phyloP scores from a whole-genome alignment of 2,329 filamentous ascomycete species.

The Ascochyta viciae-villosae region DNA sequence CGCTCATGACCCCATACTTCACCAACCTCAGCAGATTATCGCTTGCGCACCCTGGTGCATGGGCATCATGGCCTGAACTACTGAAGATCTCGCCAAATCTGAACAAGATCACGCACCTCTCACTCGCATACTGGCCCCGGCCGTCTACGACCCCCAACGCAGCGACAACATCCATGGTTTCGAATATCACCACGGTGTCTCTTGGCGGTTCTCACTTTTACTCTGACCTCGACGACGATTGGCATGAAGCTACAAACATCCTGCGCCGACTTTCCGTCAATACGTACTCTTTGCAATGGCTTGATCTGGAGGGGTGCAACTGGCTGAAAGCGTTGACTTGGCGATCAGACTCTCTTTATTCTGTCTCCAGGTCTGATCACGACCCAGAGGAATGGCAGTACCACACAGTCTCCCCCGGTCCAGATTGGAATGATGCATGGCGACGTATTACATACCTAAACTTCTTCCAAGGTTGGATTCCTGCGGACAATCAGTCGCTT shows the following conservation, averaged over 20 bases:
- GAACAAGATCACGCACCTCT: conserved; percentile 67
- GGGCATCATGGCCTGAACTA: conserved; percentile 63
- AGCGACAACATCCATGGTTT: conserved; percentile 54
- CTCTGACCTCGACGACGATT: conserved; percentile 61
- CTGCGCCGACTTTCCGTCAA: conserved; percentile 62
- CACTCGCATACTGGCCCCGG: conserved; percentile 67
- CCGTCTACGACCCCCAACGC: conserved; percentile 65
- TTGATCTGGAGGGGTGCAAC: conserved; percentile 67
- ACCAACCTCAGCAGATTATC: conserved; percentile 64
- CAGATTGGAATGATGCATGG: conserved; percentile 54
- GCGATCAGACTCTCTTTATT: conserved; percentile 27
- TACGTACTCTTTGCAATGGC: conserved; percentile 66
- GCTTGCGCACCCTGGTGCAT: conserved; percentile 59
- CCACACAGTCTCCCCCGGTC: conserved; percentile 24
- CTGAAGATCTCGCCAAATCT: conserved; percentile 60
- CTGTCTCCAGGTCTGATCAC: conserved; percentile 3
- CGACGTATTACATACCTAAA: conserved; percentile 53
- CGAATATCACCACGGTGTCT: conserved; percentile 51
- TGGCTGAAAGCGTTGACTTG: conserved; percentile 63
- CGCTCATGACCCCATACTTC: conserved; percentile 51
- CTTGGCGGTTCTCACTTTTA: conserved; percentile 63
- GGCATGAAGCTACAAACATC: conserved; percentile 63
- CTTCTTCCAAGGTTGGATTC: conserved; percentile 55
- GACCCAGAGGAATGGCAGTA: conserved; percentile 20
- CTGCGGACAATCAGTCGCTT: conserved; percentile 37